These are phyloP conservation scores for Phlegmacium glaucopus DNA, from an alignment of 768 basidiomycete genomes.

Conservation along the genomic window DNA sequence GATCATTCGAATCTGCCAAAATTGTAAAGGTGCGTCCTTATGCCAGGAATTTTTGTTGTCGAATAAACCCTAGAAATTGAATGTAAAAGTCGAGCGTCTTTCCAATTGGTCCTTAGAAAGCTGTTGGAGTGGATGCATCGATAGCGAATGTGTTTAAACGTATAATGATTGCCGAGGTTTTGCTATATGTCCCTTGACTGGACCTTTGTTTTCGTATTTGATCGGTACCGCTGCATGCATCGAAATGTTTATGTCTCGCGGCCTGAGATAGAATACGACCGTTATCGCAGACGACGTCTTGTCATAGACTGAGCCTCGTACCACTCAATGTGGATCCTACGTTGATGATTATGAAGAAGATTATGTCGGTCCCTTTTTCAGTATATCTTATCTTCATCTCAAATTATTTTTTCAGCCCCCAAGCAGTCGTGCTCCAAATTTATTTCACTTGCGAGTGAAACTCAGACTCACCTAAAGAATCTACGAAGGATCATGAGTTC, in stretches of 20 bases:
- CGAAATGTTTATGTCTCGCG: conserved; percentile 84
- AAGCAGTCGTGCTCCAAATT: conserved; percentile 80
- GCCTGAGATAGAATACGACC: conserved; percentile 92
- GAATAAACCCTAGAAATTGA: conserved; percentile 53
- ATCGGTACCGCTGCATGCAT: conserved; percentile 91
- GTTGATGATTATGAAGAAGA: conserved; percentile 53
- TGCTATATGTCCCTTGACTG: not conserved
- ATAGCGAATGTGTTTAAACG: conserved; percentile 94
- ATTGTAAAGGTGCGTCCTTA: conserved; percentile 66
- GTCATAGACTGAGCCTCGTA: conserved; percentile 84
- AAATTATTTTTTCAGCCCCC: conserved; percentile 27
- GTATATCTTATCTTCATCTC: not conserved
- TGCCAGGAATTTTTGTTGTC: not conserved
- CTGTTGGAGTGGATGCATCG: conserved; percentile 92
- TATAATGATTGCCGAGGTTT: conserved; percentile 91
- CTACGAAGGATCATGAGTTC: conserved; percentile 55
- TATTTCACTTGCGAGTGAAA: conserved; percentile 63
- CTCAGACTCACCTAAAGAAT: conserved; percentile 48
- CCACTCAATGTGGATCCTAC: conserved; percentile 87
- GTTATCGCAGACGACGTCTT: conserved; percentile 94
- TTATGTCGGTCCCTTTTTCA: conserved; percentile 21
- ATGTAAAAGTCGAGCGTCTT: conserved; percentile 71
- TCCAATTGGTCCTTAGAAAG: conserved; percentile 86
- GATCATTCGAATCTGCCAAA: conserved; percentile 73
- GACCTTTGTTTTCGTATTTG: conserved; percentile 5